Conservation (phyloP, 2,329 filamentous ascomycete species). For the Thielaviopsis ethacetica region DNA sequence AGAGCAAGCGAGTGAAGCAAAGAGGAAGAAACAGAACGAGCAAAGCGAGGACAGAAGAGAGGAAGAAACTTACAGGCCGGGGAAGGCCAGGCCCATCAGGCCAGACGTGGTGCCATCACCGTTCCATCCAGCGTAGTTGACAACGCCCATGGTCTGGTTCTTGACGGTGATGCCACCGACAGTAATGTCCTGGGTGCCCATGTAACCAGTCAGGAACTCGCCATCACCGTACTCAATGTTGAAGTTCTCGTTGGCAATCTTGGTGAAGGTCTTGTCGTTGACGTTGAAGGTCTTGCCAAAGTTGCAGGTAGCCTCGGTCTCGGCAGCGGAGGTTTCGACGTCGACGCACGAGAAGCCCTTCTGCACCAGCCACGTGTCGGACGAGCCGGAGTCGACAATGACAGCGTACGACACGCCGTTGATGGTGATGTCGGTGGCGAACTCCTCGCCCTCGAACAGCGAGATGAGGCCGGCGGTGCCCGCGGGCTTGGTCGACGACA, state of each 20-base stretch:
- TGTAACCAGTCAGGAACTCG: slow-evolving; percentile 6
- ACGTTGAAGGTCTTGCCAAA: slow-evolving; percentile 5
- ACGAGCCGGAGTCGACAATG: slow-evolving; percentile 8
- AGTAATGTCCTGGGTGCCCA: slow-evolving; percentile 3
- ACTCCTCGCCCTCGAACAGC: slow-evolving; percentile 9
- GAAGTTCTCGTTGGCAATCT: slow-evolving; percentile 7
- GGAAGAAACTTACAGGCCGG: slow-evolving; percentile 2
- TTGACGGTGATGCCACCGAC: slow-evolving; percentile 5
- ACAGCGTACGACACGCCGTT: not conserved
- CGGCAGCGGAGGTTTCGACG: not conserved
- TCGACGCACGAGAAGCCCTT: slow-evolving; percentile 3
- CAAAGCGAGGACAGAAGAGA: not conserved
- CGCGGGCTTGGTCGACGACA: not conserved
- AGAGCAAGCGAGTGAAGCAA: not conserved
- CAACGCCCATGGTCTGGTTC: slow-evolving; percentile 7
- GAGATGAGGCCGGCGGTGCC: not conserved
- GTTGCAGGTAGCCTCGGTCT: slow-evolving; percentile 3
- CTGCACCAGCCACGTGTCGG: slow-evolving; percentile 13
- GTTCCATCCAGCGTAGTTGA: slow-evolving; percentile 1
- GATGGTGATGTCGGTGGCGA: slow-evolving; percentile 4
- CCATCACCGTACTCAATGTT: slow-evolving; percentile 4
- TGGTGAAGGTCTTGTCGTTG: not conserved
- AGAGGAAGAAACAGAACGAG: not conserved
- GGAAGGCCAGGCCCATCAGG: slow-evolving; percentile 7
- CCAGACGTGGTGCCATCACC: slow-evolving; percentile 4